Evolutionary conservation across 2,329 filamentous ascomycete species (phyloP).

Genomic region (Metarhizium anisopliae): DNA sequence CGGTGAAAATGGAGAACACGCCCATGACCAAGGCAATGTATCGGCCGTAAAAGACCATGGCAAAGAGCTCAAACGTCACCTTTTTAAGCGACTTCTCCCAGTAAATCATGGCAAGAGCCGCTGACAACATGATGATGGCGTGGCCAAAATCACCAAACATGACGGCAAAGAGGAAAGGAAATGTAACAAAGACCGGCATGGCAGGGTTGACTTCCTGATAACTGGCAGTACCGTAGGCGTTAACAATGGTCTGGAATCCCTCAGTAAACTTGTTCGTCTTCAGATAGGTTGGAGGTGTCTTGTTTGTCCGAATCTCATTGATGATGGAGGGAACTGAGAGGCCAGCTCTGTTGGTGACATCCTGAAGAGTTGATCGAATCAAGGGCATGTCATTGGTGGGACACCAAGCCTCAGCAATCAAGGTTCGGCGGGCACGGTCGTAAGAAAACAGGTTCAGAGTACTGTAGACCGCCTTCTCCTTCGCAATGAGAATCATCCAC

Average conservation of each 20-base stretch:
- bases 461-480: slow-evolving; percentile 96
- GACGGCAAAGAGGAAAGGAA: slow-evolving; percentile 98
- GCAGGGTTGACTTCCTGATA: slow-evolving; percentile 97
- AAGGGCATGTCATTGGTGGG: slow-evolving; percentile 82
- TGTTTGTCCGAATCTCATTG: slow-evolving; percentile 94
- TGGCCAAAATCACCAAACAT: slow-evolving; percentile 99
- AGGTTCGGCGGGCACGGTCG: slow-evolving; percentile 86
- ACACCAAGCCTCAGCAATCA: slow-evolving; percentile 97
- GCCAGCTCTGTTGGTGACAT: slow-evolving; percentile 92
- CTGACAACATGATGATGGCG: slow-evolving; percentile 76
- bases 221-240: slow-evolving; percentile 94
- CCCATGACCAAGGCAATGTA: slow-evolving; percentile 99
- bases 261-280: slow-evolving; percentile 99
- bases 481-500: slow-evolving; percentile 96
- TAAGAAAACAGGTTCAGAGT: slow-evolving; percentile 95
- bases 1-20: slow-evolving; percentile 92
- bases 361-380: slow-evolving; percentile 88
- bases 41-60: slow-evolving; percentile 97
- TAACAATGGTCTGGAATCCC: slow-evolving; percentile 97
- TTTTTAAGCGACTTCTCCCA: slow-evolving; percentile 92
- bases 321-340: slow-evolving; percentile 97
- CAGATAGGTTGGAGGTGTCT: slow-evolving; percentile 93
- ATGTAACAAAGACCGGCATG: slow-evolving; percentile 90
- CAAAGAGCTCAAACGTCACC: slow-evolving; percentile 84
- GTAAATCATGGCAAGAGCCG: slow-evolving; percentile 88